Percentiles rank a stretch among this genome's conserved stretches.
Evolutionary conservation across 1,284 basidiomycete genomes (phyloP).

Genomic region (Trametes polyzona): DNA sequence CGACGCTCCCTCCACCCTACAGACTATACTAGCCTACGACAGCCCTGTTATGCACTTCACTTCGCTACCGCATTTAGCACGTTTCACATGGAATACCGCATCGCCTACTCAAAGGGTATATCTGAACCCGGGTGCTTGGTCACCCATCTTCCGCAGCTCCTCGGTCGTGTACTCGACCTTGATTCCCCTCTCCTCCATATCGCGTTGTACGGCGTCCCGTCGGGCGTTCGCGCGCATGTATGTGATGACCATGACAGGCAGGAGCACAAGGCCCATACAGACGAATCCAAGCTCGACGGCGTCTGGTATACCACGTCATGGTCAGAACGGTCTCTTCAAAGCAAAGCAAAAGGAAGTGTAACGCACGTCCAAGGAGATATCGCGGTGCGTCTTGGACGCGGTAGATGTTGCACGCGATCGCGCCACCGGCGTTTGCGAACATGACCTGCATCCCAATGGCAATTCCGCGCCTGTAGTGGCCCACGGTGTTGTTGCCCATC

Average conservation of each 20-base stretch:
- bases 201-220: slow-evolving; percentile 32
- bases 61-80: neutral
- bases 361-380: slow-evolving; percentile 63
- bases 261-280: slow-evolving; percentile 60
- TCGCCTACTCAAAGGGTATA: slow-evolving; percentile 49
- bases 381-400: slow-evolving; percentile 59
- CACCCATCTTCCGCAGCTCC: slow-evolving; percentile 57
- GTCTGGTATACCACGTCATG: slow-evolving; percentile 43
- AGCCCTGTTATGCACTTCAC: neutral
- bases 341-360: neutral
- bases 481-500: slow-evolving; percentile 62
- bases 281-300: slow-evolving; percentile 69
- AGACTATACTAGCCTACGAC: neutral
- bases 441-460: slow-evolving; percentile 68
- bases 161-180: slow-evolving; percentile 25
- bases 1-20: neutral
- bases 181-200: slow-evolving; percentile 27
- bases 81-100: neutral
- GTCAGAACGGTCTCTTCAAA: neutral
- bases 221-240: slow-evolving; percentile 61
- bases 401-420: slow-evolving; percentile 65
- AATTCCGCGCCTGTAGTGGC: slow-evolving; percentile 67
- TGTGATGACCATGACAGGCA: slow-evolving; percentile 49
- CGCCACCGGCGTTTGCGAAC: slow-evolving; percentile 58
- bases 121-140: slow-evolving; percentile 65